Evolutionary conservation across 1,284 basidiomycete species (phyloP).

Genomic region (Marasmius tenuissimus): DNA sequence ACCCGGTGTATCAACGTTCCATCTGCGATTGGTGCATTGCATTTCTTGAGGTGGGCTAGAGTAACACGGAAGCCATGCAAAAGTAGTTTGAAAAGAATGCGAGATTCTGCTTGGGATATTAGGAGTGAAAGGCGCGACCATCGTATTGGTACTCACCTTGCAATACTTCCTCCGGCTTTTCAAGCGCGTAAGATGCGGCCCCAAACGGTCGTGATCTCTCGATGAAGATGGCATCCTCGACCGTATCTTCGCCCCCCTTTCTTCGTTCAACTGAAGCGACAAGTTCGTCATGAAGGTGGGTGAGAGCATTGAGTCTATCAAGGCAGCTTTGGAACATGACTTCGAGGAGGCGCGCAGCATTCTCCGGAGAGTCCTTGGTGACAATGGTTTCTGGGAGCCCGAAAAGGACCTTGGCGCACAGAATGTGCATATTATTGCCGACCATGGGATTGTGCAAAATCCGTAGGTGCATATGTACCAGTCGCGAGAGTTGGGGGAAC

Average conservation of each 20-base stretch:
- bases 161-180: constrained; percentile 75
- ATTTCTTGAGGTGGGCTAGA: constrained; percentile 77
- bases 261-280: constrained; percentile 44
- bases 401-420: constrained; percentile 93
- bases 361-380: constrained; percentile 69
- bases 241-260: constrained; percentile 46
- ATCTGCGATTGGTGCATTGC: constrained; percentile 79
- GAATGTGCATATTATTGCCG: constrained; percentile 81
- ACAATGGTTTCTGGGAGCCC: constrained; percentile 86
- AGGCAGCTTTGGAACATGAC: constrained; percentile 85
- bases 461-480: constrained; percentile 86
- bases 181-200: constrained; percentile 70
- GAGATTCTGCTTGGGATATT: constrained; percentile 58
- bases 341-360: constrained; percentile 66
- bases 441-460: constrained; percentile 91
- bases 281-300: constrained; percentile 63
- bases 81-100: constrained; percentile 86
- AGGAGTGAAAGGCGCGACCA: neutral
- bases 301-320: constrained; percentile 85
- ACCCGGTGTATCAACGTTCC: constrained; percentile 87
- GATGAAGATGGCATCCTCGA: constrained; percentile 55
- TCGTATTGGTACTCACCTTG: constrained; percentile 49
- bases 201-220: constrained; percentile 82
- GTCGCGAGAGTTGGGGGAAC: constrained; percentile 74
- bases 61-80: constrained; percentile 90